A percentile compares a stretch with the other conserved stretches of the same genome.
Evolutionary conservation across 257 asterid genomes (phyloP).

Genomic region (Nicotiana tabacum): DNA sequence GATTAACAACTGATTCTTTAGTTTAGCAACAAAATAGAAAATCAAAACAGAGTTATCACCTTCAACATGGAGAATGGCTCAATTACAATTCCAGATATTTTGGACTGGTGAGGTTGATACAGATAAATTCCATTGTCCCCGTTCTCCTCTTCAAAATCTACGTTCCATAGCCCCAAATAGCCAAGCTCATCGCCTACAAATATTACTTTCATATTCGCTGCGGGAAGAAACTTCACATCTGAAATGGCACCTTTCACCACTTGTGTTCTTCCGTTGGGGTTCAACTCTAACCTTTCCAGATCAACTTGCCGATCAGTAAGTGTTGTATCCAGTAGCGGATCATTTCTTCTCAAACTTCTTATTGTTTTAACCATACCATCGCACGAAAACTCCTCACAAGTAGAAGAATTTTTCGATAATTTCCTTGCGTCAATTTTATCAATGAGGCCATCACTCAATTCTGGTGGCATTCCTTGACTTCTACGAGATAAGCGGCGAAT

Average conservation of each 20-base stretch:
- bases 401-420: slow-evolving; percentile 26
- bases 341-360: slow-evolving; percentile 20
- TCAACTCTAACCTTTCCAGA: slow-evolving; percentile 45
- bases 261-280: slow-evolving; percentile 52
- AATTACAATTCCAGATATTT: slow-evolving; percentile 58
- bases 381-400: slow-evolving; percentile 36
- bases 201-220: slow-evolving; percentile 46
- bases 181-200: slow-evolving; percentile 75
- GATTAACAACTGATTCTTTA: too few relatives aligned
- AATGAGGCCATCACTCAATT: neutral
- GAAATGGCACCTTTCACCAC: slow-evolving; percentile 65
- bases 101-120: slow-evolving; percentile 35
- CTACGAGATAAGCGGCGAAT: slow-evolving; percentile 23
- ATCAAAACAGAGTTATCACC: slow-evolving; percentile 28
- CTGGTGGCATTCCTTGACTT: slow-evolving; percentile 71
- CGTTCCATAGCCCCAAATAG: slow-evolving; percentile 77
- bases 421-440: neutral
- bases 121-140: slow-evolving; percentile 52
- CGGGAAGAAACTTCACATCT: slow-evolving; percentile 58
- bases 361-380: slow-evolving; percentile 33
- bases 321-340: neutral
- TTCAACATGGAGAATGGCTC: slow-evolving; percentile 58
- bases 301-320: slow-evolving; percentile 26
- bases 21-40: neutral
- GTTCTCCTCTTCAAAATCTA: slow-evolving; percentile 44